Evolutionary conservation across 148 eudicot genomes (phyloP).

Genomic region (Camellia sinensis): DNA sequence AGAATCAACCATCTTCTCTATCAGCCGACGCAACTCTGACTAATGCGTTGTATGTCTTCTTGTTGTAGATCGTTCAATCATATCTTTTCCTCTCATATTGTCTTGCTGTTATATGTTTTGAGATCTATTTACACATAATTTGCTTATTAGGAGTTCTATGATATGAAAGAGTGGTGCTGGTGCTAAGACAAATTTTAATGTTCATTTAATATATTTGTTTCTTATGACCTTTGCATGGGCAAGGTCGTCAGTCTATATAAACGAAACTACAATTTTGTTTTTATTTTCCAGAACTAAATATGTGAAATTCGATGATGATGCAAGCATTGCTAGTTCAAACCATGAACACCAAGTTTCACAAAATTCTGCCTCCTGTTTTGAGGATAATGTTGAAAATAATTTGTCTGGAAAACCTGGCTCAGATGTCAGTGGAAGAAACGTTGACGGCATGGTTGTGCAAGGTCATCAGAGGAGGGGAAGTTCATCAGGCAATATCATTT

Average conservation of each 20-base stretch:
- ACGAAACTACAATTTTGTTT: background rate
- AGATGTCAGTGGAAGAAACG: conserved; percentile 24
- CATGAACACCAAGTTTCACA: conserved; percentile 34
- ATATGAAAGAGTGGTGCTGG: background rate
- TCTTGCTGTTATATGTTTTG: background rate
- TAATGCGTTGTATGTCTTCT: conserved; percentile 36
- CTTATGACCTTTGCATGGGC: conserved; percentile 1
- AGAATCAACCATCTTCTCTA: conserved; percentile 18
- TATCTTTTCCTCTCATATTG: background rate
- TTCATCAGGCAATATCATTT: conserved; percentile 23
- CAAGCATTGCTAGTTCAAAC: conserved; percentile 34
- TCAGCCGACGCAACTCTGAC: conserved; percentile 23
- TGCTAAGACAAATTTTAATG: background rate
- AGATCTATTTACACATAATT: background rate
- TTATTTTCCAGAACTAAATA: conserved; percentile 27
- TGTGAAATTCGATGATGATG: conserved; percentile 55
- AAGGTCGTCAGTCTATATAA: background rate
- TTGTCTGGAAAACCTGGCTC: conserved; percentile 17
- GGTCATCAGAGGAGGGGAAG: conserved; percentile 38
- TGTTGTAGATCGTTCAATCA: background rate
- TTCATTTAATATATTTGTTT: background rate
- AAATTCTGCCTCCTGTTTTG: conserved; percentile 31
- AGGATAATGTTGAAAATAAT: conserved; percentile 27
- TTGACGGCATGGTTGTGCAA: conserved; percentile 20
- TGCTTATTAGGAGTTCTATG: background rate